Conservation (phyloP, 2,329 filamentous ascomycete genomes). For the Aspergillus sp. region DNA sequence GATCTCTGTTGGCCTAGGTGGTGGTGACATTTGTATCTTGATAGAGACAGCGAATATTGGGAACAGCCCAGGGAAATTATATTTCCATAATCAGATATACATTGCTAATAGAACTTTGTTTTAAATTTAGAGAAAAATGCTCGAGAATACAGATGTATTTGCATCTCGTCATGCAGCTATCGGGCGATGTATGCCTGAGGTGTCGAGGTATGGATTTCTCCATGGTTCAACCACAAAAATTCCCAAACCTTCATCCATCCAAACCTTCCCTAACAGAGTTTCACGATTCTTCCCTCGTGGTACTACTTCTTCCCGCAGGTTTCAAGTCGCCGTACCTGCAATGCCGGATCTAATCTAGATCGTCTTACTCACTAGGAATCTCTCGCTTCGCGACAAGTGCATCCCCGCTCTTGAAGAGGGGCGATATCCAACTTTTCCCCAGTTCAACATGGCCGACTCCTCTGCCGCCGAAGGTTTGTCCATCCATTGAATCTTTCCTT, state of each 20-base stretch:
- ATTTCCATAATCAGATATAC: not conserved
- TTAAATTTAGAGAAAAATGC: not conserved
- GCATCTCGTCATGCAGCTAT: not conserved
- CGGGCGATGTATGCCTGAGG: not conserved
- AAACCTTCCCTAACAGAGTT: not conserved
- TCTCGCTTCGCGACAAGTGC: not conserved
- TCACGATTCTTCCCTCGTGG: not conserved
- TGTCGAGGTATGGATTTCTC: not conserved
- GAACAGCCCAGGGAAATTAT: not conserved
- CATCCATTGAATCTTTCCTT: not conserved
- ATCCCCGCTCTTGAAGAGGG: slow-evolving; percentile 3
- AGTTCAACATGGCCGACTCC: slow-evolving; percentile 12
- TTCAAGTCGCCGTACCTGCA: not conserved
- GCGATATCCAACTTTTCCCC: not conserved
- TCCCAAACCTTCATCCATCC: not conserved
- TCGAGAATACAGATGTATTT: not conserved
- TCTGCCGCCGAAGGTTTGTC: slow-evolving; percentile 12
- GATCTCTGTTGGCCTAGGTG: not conserved
- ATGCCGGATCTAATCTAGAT: not conserved
- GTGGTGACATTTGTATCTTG: not conserved
- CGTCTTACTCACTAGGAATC: not conserved
- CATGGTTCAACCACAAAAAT: not conserved
- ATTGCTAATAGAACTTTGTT: not conserved
- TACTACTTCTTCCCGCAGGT: not conserved
- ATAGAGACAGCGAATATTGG: not conserved